Conservation (phyloP, 139 green algal genomes). For the Deuterostichococcus epilithicus region DNA sequence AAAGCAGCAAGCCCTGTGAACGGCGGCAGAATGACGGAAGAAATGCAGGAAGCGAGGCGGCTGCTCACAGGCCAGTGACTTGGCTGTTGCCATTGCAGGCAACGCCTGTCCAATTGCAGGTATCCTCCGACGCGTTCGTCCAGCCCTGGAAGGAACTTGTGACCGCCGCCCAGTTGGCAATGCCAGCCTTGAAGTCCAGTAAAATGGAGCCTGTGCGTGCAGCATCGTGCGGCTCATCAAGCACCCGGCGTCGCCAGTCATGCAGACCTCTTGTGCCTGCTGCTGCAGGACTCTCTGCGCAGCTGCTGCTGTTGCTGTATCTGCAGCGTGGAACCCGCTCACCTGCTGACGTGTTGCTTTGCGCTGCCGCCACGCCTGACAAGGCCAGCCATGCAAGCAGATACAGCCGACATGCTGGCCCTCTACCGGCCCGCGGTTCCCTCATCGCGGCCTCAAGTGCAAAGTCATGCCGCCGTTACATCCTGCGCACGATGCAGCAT, state of each 20-base stretch:
- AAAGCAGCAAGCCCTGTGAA: too few relatives aligned
- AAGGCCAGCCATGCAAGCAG: neutral
- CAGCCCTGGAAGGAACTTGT: neutral
- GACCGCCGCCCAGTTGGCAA: neutral
- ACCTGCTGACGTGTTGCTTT: neutral
- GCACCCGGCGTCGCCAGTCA: too few relatives aligned
- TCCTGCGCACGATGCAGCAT: neutral
- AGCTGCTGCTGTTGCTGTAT: too few relatives aligned
- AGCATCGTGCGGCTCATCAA: too few relatives aligned
- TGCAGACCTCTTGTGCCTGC: too few relatives aligned
- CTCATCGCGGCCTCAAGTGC: neutral
- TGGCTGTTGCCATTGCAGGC: neutral
- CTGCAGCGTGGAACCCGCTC: too few relatives aligned
- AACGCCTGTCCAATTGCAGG: neutral
- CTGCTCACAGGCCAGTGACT: neutral
- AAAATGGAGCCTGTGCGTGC: neutral
- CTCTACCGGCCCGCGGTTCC: too few relatives aligned
- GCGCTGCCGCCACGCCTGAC: neutral
- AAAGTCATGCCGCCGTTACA: neutral
- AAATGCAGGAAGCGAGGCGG: too few relatives aligned
- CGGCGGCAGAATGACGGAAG: too few relatives aligned
- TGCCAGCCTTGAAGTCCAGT: neutral
- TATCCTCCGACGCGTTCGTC: neutral
- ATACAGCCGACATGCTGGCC: neutral
- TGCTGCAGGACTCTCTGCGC: too few relatives aligned